Percentiles rank a stretch among this genome's conserved stretches.
phyloP scores from a whole-genome alignment of 2,329 filamentous ascomycete species.

The Hymenoscyphus albidus region DNA sequence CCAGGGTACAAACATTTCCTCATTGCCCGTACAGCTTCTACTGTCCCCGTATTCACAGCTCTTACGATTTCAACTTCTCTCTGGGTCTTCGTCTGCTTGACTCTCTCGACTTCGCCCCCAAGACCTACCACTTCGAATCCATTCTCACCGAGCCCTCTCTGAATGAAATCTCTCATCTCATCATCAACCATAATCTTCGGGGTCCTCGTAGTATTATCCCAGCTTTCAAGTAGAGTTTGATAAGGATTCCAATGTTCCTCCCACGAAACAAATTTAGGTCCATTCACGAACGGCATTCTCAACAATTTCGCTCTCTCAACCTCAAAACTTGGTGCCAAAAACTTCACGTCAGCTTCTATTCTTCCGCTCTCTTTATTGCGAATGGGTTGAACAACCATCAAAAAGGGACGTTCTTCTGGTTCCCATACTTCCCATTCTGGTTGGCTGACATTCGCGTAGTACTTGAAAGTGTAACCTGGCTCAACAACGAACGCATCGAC shows the following conservation, averaged over 20 bases:
- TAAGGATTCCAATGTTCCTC: conserved; percentile 66
- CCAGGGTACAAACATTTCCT: conserved; percentile 50
- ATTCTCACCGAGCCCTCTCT: conserved; percentile 48
- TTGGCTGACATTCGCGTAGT: conserved; percentile 61
- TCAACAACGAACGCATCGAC: conserved; percentile 59
- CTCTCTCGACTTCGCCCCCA: conserved; percentile 50
- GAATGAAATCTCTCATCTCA: conserved; percentile 61
- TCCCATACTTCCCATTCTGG: conserved; percentile 62
- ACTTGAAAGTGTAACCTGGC: conserved; percentile 61
- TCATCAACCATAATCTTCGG: conserved; percentile 64
- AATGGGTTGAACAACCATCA: conserved; percentile 55
- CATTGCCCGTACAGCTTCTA: conserved; percentile 58
- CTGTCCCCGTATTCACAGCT: conserved; percentile 61
- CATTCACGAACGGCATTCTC: conserved; percentile 49
- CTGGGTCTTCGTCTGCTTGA: conserved; percentile 54
- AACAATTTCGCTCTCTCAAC: conserved; percentile 56
- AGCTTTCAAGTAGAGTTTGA: conserved; percentile 46
- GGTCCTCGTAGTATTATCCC: too few species aligned
- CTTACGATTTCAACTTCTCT: conserved; percentile 54
- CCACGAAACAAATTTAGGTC: conserved; percentile 54
- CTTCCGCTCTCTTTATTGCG: conserved; percentile 37
- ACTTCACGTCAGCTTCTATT: conserved; percentile 52
- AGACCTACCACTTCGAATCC: conserved; percentile 57
- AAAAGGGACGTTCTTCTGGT: conserved; percentile 59
- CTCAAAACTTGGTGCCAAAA: conserved; percentile 58